Evolutionary conservation across 2,329 filamentous ascomycete species (phyloP).

Genomic region (Aureobasidium sp.): DNA sequence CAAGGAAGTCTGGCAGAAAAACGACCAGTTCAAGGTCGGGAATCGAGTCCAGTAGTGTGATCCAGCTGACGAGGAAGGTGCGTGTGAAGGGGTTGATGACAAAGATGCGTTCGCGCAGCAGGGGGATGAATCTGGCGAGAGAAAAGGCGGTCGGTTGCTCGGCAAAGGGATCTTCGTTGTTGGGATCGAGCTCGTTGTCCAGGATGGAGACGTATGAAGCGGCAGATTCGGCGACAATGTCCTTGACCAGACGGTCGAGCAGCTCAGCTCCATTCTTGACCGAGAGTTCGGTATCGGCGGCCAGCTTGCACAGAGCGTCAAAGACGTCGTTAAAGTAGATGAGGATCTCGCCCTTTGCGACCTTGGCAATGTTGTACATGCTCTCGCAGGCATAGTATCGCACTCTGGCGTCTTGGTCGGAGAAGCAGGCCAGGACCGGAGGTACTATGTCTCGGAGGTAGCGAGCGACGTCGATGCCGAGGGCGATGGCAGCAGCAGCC

Average conservation of each 20-base stretch:
- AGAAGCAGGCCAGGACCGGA: conserved; percentile 93
- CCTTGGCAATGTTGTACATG: conserved; percentile 99
- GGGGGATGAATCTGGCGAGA: conserved; percentile 79
- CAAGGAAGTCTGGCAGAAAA: conserved; percentile 85
- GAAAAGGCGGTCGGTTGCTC: conserved; percentile 69
- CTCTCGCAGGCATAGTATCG: conserved; percentile 98
- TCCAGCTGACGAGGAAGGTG: conserved; percentile 93
- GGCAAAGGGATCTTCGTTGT: conserved; percentile 32
- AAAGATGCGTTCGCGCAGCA: conserved; percentile 88
- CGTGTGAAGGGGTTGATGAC: conserved; percentile 92
- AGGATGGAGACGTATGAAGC: conserved; percentile 90
- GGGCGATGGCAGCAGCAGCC: conserved; percentile 88
- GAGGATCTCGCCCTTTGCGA: conserved; percentile 94
- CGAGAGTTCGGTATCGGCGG: conserved; percentile 89
- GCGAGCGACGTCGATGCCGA: conserved; percentile 82
- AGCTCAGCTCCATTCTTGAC: conserved; percentile 98
- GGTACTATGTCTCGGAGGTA: conserved; percentile 93
- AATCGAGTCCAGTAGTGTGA: conserved; percentile 89
- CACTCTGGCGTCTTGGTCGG: conserved; percentile 93
- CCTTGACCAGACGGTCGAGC: conserved; percentile 87
- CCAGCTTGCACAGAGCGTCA: conserved; percentile 94
- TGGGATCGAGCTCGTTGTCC: conserved; percentile 51
- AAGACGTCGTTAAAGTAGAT: conserved; percentile 99
- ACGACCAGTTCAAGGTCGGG: conserved; percentile 92
- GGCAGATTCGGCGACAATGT: conserved; percentile 91